These are phyloP conservation scores for Tolypocladium album DNA, from an alignment of 2,329 filamentous ascomycete genomes.

Conservation along the genomic window DNA sequence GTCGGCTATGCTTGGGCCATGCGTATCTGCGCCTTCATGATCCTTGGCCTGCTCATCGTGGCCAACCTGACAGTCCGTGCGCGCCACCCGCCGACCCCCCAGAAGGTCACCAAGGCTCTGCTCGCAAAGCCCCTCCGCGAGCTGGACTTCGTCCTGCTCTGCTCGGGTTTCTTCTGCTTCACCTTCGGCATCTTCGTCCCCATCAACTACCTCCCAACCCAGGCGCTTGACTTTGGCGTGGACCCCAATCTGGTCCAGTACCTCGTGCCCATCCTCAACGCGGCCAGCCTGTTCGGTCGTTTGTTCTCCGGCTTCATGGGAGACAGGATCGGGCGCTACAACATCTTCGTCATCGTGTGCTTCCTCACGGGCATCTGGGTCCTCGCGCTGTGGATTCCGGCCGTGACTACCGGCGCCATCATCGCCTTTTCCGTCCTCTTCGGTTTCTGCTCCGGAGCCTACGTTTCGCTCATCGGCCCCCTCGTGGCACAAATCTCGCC, in stretches of 20 bases:
- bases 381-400: background rate
- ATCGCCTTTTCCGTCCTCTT: constrained; percentile 29
- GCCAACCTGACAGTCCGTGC: background rate
- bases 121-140: background rate
- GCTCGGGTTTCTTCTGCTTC: background rate
- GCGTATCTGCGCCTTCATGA: constrained; percentile 14
- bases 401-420: constrained; percentile 26
- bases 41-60: background rate
- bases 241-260: constrained; percentile 18
- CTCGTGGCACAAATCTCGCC: constrained; percentile 36
- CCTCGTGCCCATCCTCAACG: constrained; percentile 27
- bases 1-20: constrained; percentile 22
- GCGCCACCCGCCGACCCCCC: background rate
- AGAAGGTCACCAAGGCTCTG: background rate
- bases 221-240: background rate
- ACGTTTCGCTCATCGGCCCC: constrained; percentile 25
- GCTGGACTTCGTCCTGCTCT: background rate
- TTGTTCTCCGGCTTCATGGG: constrained; percentile 19
- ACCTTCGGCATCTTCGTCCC: background rate
- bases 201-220: background rate
- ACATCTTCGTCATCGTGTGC: constrained; percentile 27
- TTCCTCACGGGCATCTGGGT: background rate
- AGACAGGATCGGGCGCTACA: constrained; percentile 27
- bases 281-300: constrained; percentile 25
- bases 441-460: constrained; percentile 31